phyloP scores from a whole-genome alignment of 352 stramenopile genomes.

The Halophytophthora polymorphica region DNA sequence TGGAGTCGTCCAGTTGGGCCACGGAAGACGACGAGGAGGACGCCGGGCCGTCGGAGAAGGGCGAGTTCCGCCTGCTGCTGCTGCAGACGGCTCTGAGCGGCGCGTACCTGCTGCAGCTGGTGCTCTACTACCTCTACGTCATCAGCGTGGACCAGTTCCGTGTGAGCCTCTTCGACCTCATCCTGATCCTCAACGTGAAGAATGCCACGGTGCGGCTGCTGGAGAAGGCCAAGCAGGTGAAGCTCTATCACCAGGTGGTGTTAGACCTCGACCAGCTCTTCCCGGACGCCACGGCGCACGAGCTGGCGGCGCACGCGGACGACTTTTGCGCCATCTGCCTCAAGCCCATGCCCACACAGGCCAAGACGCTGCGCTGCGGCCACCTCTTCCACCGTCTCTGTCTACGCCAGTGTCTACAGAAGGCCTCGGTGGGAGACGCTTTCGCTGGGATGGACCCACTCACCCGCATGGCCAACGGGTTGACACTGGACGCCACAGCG shows the following conservation, averaged over 20 bases:
- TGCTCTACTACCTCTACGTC: constrained; percentile 80
- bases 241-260: constrained; percentile 69
- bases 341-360: constrained; percentile 60
- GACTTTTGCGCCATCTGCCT: constrained; percentile 84
- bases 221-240: constrained; percentile 65
- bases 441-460: constrained; percentile 36
- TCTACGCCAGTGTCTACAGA: constrained; percentile 74
- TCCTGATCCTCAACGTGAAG: constrained; percentile 81
- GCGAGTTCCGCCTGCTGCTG: constrained; percentile 61
- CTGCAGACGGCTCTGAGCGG: constrained; percentile 61
- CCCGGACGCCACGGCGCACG: constrained; percentile 44
- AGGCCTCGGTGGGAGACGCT: constrained; percentile 53
- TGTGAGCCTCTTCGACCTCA: constrained; percentile 75
- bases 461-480: constrained; percentile 29
- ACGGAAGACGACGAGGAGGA: constrained; percentile 35
- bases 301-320: constrained; percentile 55
- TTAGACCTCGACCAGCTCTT: constrained; percentile 68
- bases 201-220: constrained; percentile 64
- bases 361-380: constrained; percentile 71
- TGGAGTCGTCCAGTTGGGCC: constrained; percentile 9
- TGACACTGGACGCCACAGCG: constrained; percentile 26
- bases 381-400: constrained; percentile 75
- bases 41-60: constrained; percentile 46
- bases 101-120: constrained; percentile 62
- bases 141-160: constrained; percentile 80